phyloP scores from a whole-genome alignment of 768 basidiomycete species.

The Gloeostereum incarnatum region DNA sequence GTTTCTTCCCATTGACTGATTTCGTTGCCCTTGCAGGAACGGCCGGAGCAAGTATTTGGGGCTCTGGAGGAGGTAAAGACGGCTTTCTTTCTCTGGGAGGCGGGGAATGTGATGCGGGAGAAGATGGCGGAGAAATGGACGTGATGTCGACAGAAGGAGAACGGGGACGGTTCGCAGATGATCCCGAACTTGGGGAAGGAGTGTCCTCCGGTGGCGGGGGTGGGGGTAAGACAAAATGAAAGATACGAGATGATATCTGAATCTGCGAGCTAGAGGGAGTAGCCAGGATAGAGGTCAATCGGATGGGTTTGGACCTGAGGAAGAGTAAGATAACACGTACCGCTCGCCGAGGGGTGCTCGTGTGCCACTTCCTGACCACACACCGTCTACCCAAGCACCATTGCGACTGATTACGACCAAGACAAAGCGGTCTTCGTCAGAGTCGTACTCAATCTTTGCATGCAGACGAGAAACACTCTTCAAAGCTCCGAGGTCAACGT shows the following conservation, averaged over 20 bases:
- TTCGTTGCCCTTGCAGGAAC: slow-evolving; percentile 39
- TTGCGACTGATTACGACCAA: slow-evolving; percentile 92
- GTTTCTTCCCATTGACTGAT: slow-evolving; percentile 49
- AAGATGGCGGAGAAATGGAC: slow-evolving; percentile 75
- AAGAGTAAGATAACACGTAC: slow-evolving; percentile 27
- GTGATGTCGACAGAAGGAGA: slow-evolving; percentile 81
- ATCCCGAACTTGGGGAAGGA: slow-evolving; percentile 70
- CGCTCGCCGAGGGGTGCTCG: slow-evolving; percentile 79
- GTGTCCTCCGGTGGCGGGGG: slow-evolving; percentile 73
- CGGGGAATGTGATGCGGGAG: slow-evolving; percentile 69
- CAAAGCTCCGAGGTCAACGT: slow-evolving; percentile 89
- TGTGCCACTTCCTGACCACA: slow-evolving; percentile 88
- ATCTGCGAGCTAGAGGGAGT: slow-evolving; percentile 93
- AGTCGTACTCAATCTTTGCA: slow-evolving; percentile 91
- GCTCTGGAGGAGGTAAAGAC: slow-evolving; percentile 26
- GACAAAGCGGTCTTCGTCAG: slow-evolving; percentile 80
- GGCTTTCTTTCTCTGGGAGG: slow-evolving; percentile 40
- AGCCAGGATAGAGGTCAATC: slow-evolving; percentile 10
- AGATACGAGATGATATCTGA: slow-evolving; percentile 94
- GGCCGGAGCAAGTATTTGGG: slow-evolving; percentile 57
- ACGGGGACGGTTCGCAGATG: slow-evolving; percentile 55
- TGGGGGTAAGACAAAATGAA: slow-evolving; percentile 94
- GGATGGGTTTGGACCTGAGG: slow-evolving; percentile 6
- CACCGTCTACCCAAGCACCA: slow-evolving; percentile 96
- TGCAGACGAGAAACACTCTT: slow-evolving; percentile 98